These are phyloP conservation scores for Endothia cerciana DNA, from an alignment of 2,329 filamentous ascomycete species.

Conservation along the genomic window DNA sequence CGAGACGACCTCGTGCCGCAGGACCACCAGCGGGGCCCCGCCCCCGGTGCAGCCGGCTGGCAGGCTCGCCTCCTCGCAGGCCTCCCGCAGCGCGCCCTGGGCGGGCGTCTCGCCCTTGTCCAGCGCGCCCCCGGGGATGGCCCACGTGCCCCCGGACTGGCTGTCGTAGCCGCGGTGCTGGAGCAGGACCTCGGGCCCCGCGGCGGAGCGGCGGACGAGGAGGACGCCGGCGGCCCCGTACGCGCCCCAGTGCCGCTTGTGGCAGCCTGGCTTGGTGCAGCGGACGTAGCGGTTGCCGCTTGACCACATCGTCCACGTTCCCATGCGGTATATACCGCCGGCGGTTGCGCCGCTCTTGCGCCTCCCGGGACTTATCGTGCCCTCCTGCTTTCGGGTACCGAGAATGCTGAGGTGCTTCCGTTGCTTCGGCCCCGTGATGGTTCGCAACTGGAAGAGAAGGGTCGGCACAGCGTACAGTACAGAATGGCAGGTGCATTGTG, in stretches of 20 bases:
- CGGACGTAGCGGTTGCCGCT: slow-evolving; percentile 9
- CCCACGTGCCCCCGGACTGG: slow-evolving; percentile 14
- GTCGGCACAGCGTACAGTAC: not conserved
- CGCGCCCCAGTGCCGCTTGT: slow-evolving; percentile 8
- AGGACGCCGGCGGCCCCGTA: slow-evolving; percentile 14
- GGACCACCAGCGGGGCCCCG: not conserved
- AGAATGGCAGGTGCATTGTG: not conserved
- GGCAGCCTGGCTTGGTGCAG: slow-evolving; percentile 1
- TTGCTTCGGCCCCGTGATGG: too few species aligned
- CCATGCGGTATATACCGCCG: too few species aligned
- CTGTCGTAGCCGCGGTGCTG: not conserved
- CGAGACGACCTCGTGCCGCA: not conserved
- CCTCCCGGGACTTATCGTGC: too few species aligned
- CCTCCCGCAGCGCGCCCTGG: slow-evolving; percentile 9
- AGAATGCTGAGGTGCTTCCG: not conserved
- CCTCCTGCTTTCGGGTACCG: slow-evolving; percentile 2
- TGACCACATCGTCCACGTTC: too few species aligned
- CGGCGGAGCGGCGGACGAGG: slow-evolving; percentile 5
- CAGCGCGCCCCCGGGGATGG: slow-evolving; percentile 14
- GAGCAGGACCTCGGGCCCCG: slow-evolving; percentile 2
- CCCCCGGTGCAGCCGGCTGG: not conserved
- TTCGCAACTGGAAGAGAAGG: not conserved
- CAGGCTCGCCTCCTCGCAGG: slow-evolving; percentile 13
- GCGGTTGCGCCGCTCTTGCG: too few species aligned
- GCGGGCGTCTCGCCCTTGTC: slow-evolving; percentile 8